A percentile compares a stretch with the other conserved stretches of the same genome.
Conservation (phyloP, 306 rosid species). For the Dryas alaskensis region DNA sequence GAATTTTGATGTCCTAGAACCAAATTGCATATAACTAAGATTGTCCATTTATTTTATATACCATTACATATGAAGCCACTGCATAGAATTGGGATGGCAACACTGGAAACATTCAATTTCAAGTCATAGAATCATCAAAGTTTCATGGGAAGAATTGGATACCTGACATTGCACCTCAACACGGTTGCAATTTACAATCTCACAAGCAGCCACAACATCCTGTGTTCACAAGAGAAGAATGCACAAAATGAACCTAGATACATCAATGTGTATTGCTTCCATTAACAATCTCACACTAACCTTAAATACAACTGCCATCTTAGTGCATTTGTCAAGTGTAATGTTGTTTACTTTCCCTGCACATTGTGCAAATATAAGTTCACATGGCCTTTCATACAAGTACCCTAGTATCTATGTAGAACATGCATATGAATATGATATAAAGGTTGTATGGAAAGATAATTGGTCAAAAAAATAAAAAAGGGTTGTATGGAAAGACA, state of each 20-base stretch:
- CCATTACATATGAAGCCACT: not conserved
- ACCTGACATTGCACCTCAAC: conserved; percentile 99
- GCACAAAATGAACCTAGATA: conserved; percentile 14
- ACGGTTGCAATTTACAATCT: conserved; percentile 85
- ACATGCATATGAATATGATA: not conserved
- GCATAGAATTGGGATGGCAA: not conserved
- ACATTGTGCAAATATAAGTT: conserved; percentile 27
- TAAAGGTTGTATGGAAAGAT: not conserved
- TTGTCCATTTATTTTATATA: not conserved
- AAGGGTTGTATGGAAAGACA: not conserved
- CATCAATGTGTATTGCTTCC: conserved; percentile 26
- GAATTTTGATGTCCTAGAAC: conserved; percentile 15
- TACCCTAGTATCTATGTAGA: not conserved
- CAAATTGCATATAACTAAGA: not conserved
- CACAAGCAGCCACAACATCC: conserved; percentile 99
- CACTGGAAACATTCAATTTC: not conserved
- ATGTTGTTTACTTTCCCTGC: conserved; percentile 98
- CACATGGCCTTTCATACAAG: conserved; percentile 20
- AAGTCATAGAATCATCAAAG: conserved; percentile 16
- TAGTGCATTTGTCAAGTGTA: conserved; percentile 89
- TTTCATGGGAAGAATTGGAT: conserved; percentile 17
- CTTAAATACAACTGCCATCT: conserved; percentile 84
- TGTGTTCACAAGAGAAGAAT: conserved; percentile 35
- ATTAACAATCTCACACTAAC: conserved; percentile 43
- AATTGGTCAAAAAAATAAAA: not conserved